Percentiles rank a stretch among this genome's conserved stretches.
These are phyloP conservation scores for Solanum medicagineum DNA, from an alignment of 257 asterid species.

Conservation along the genomic window DNA sequence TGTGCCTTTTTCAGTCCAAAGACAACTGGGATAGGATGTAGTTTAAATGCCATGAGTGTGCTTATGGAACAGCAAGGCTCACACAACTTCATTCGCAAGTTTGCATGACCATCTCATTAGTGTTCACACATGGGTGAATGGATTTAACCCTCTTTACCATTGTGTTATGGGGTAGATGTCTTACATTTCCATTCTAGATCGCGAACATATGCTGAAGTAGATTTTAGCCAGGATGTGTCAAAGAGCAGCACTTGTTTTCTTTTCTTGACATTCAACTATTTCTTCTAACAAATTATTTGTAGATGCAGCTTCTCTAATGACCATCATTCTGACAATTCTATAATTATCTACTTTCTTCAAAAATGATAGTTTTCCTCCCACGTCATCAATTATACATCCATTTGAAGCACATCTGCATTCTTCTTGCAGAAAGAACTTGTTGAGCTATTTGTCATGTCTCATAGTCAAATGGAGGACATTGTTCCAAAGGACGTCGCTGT, in stretches of 20 bases:
- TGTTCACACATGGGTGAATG: not conserved
- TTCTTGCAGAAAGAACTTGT: conserved; percentile 59
- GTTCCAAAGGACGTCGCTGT: conserved; percentile 48
- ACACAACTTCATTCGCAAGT: not conserved
- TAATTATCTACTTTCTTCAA: not conserved
- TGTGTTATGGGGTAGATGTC: not conserved
- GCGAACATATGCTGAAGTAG: not conserved
- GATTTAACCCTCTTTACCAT: not conserved
- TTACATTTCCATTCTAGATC: not conserved
- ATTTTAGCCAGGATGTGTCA: not conserved
- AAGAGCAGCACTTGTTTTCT: not conserved
- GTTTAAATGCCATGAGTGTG: not conserved
- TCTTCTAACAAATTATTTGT: not conserved
- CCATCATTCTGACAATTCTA: not conserved
- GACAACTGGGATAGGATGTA: not conserved
- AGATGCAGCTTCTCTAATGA: not conserved
- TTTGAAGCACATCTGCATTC: not conserved
- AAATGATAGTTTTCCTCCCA: not conserved
- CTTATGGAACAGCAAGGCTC: not conserved
- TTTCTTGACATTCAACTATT: not conserved
- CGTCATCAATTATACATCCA: not conserved
- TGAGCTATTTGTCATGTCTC: conserved; percentile 76
- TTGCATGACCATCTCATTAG: not conserved
- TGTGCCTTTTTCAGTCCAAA: not conserved
- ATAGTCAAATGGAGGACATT: conserved; percentile 75